These are phyloP conservation scores for Ophiostoma quercus DNA, from an alignment of 2,329 filamentous ascomycete genomes.

Conservation along the genomic window DNA sequence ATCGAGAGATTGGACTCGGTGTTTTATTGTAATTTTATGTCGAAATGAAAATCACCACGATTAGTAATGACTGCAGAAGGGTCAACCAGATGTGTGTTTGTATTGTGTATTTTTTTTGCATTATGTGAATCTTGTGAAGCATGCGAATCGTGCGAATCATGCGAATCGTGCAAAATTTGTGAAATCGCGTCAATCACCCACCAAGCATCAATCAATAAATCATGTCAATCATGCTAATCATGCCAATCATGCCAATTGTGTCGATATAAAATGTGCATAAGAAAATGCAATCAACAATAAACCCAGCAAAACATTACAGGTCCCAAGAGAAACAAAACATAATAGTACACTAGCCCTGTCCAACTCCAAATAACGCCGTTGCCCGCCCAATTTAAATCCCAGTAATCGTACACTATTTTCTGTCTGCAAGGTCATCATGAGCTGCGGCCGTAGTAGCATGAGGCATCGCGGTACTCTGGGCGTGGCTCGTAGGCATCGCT, in stretches of 20 bases:
- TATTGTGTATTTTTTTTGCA: not conserved
- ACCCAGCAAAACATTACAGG: not conserved
- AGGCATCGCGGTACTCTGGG: slow-evolving; percentile 23
- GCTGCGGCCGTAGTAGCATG: slow-evolving; percentile 20
- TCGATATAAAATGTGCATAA: not conserved
- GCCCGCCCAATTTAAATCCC: not conserved
- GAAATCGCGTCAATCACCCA: too few relatives aligned
- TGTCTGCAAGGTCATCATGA: not conserved
- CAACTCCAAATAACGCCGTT: not conserved
- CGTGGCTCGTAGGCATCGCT: slow-evolving; percentile 19
- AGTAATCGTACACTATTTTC: not conserved
- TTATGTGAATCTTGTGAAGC: not conserved
- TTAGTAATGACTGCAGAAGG: not conserved
- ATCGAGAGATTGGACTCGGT: not conserved
- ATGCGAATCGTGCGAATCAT: too few relatives aligned
- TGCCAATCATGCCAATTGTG: not conserved
- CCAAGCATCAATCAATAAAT: not conserved
- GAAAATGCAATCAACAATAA: not conserved
- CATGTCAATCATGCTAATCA: not conserved
- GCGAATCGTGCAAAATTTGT: too few relatives aligned
- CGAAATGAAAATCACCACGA: not conserved
- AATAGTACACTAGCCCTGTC: not conserved
- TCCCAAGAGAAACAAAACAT: not conserved
- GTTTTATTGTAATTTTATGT: not conserved
- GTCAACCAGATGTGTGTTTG: not conserved